Evolutionary conservation across 768 basidiomycete genomes (phyloP).

Genomic region (Chalciporus piperatus): DNA sequence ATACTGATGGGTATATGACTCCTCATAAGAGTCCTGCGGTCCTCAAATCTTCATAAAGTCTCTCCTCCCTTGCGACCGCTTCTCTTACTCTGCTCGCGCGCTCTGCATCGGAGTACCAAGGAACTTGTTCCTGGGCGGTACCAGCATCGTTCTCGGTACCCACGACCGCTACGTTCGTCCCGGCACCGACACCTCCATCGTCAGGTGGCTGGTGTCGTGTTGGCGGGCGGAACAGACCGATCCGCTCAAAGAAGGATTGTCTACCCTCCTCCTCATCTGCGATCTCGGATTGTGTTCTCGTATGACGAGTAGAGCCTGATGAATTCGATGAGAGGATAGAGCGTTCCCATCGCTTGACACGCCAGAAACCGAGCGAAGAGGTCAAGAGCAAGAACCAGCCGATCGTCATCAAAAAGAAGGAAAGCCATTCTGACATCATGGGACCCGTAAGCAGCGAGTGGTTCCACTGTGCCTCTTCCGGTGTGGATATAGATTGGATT

Average conservation of each 20-base stretch:
- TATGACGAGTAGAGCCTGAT: constrained; percentile 26
- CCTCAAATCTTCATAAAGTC: constrained; percentile 57
- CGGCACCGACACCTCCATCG: constrained; percentile 3
- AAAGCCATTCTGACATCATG: constrained; percentile 88
- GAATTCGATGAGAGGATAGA: constrained; percentile 58
- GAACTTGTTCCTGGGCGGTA: constrained; percentile 27
- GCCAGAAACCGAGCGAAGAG: constrained; percentile 86
- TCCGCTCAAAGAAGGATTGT: constrained; percentile 30
- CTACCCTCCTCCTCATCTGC: constrained; percentile 25
- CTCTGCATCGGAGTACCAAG: constrained; percentile 41
- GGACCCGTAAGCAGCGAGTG: constrained; percentile 49
- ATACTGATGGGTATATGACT: constrained; percentile 1
- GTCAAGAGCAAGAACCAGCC: constrained; percentile 90
- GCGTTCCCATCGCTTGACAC: constrained; percentile 86
- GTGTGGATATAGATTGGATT: constrained; percentile 5
- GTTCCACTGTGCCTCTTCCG: constrained; percentile 20
- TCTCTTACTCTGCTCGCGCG: constrained; percentile 42
- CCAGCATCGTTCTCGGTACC: constrained; percentile 26
- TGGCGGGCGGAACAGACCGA: constrained; percentile 20
- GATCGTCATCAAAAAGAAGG: constrained; percentile 91
- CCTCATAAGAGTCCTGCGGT: constrained; percentile 61
- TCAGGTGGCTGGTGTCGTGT: constrained; percentile 13
- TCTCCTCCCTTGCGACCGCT: constrained; percentile 52
- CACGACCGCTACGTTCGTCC: constrained; percentile 7
- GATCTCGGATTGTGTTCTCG: constrained; percentile 25